A percentile compares a stretch with the other conserved stretches of the same genome.
These are phyloP conservation scores for Pichia norvegensis DNA, from an alignment of 1,139 yeast species.

Conservation along the genomic window DNA sequence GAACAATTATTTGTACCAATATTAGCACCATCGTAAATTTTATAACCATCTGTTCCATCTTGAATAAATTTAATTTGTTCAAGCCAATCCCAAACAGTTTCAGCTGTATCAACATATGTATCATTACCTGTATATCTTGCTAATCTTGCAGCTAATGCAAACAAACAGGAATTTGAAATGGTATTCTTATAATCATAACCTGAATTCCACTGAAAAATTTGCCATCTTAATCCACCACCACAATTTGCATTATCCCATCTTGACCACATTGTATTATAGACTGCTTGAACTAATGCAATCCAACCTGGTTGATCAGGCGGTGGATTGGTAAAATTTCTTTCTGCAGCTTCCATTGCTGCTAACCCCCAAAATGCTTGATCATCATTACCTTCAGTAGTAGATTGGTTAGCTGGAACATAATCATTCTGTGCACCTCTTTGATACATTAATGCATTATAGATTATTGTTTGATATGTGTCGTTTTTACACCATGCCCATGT, in stretches of 20 bases:
- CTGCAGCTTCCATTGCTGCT: slow-evolving; percentile 87
- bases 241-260: slow-evolving; percentile 78
- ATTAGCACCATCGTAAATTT: slow-evolving; percentile 68
- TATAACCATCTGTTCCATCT: slow-evolving; percentile 33
- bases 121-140: slow-evolving; percentile 69
- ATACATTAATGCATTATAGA: slow-evolving; percentile 51
- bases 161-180: slow-evolving; percentile 84
- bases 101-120: slow-evolving; percentile 59
- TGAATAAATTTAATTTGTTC: slow-evolving; percentile 41
- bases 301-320: slow-evolving; percentile 49
- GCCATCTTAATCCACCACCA: slow-evolving; percentile 93
- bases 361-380: slow-evolving; percentile 97
- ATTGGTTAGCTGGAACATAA: slow-evolving; percentile 69
- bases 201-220: slow-evolving; percentile 87
- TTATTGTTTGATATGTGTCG: slow-evolving; percentile 46
- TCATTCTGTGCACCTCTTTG: slow-evolving; percentile 63
- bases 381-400: slow-evolving; percentile 88
- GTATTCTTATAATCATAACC: slow-evolving; percentile 91
- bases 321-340: slow-evolving; percentile 79
- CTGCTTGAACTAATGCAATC: slow-evolving; percentile 71
- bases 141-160: slow-evolving; percentile 80
- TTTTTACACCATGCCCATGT: slow-evolving; percentile 57
- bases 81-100: slow-evolving; percentile 66
- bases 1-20: slow-evolving; percentile 47
- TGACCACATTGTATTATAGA: slow-evolving; percentile 80